A percentile compares a stretch with the other conserved stretches of the same genome.
Evolutionary conservation across 768 basidiomycete species (phyloP).

Genomic region (Russula vinacea): DNA sequence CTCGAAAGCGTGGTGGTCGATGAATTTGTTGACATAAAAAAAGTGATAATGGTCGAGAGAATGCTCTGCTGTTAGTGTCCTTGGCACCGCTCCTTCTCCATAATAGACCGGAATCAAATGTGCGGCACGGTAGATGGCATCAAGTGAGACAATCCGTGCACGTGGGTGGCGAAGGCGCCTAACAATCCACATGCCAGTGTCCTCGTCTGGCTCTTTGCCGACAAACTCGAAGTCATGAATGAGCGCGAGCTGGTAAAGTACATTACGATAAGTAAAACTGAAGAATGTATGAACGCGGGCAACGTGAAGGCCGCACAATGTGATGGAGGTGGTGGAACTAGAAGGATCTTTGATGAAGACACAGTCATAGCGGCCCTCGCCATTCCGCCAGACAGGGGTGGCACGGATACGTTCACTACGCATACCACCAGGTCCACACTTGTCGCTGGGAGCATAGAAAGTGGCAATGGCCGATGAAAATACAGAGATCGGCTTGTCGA

Average conservation of each 20-base stretch:
- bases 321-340: neutral
- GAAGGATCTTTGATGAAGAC: neutral
- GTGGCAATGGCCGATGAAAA: neutral
- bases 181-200: neutral
- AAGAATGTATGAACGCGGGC: neutral
- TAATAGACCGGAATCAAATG: neutral
- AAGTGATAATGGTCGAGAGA: neutral
- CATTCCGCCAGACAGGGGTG: neutral
- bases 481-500: neutral
- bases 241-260: neutral
- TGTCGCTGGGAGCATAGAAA: neutral
- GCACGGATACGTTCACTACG: neutral
- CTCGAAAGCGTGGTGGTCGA: neutral
- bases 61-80: too few species aligned
- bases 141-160: neutral
- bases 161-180: neutral
- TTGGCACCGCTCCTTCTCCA: too few species aligned
- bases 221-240: neutral
- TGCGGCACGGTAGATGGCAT: neutral
- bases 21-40: neutral
- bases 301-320: neutral
- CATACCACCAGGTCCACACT: neutral
- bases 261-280: too few species aligned
- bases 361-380: neutral
- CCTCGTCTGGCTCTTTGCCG: neutral